phyloP scores from a whole-genome alignment of 2,329 filamentous ascomycete species.

The Ambrosiella beaveri region DNA sequence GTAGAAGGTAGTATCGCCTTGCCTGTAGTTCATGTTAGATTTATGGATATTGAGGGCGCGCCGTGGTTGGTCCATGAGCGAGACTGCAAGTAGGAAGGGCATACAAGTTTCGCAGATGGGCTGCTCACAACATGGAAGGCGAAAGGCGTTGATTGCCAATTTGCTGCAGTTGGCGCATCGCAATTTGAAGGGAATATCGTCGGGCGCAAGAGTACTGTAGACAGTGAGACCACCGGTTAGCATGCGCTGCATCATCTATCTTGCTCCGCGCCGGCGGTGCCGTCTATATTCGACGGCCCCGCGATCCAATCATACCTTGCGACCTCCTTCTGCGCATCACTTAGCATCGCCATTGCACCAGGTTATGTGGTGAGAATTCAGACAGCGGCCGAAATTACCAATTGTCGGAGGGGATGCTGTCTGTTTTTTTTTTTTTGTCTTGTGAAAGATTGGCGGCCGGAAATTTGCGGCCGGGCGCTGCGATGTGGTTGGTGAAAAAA shows the following conservation, averaged over 20 bases:
- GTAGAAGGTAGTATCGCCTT: conserved; percentile 58
- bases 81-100: conserved; percentile 19
- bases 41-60: neutral
- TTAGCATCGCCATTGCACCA: conserved; percentile 19
- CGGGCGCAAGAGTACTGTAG: conserved; percentile 53
- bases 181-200: conserved; percentile 89
- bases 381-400: too few relatives aligned
- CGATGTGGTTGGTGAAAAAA: neutral
- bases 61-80: neutral
- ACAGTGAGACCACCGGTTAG: conserved; percentile 9
- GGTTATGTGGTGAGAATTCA: neutral
- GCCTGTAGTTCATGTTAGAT: conserved; percentile 29
- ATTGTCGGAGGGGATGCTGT: too few relatives aligned
- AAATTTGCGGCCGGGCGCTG: neutral
- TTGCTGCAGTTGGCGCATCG: conserved; percentile 88
- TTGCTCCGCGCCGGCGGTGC: too few relatives aligned
- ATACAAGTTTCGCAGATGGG: conserved; percentile 81
- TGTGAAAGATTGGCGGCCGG: neutral
- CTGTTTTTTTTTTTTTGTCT: neutral
- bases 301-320: conserved; percentile 29
- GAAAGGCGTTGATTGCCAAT: conserved; percentile 76
- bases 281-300: too few relatives aligned
- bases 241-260: neutral
- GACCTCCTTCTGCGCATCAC: conserved; percentile 39
- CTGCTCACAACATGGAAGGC: conserved; percentile 87